These are phyloP conservation scores for Daedaleopsis nitida DNA, from an alignment of 768 basidiomycete species.

Conservation along the genomic window DNA sequence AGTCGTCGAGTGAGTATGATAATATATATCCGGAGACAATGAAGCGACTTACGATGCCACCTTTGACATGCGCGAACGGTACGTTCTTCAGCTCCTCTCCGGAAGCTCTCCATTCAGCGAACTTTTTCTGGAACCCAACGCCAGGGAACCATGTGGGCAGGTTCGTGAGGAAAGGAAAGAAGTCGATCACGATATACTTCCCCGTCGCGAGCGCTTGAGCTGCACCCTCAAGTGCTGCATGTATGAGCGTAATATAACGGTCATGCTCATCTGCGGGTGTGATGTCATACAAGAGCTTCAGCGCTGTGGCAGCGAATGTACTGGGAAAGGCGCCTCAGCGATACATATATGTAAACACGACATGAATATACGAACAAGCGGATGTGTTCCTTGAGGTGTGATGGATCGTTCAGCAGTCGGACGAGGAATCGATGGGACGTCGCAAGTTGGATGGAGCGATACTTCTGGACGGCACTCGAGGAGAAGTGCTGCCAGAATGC, in stretches of 20 bases:
- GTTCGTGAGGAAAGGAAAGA: neutral
- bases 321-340: too few relatives aligned
- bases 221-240: neutral
- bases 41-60: neutral
- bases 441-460: conserved; percentile 3
- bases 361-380: neutral
- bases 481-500: conserved; percentile 25
- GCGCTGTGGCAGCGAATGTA: too few relatives aligned
- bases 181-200: neutral
- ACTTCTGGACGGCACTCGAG: neutral
- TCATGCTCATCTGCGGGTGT: neutral
- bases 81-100: neutral
- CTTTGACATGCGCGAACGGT: neutral
- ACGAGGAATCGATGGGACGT: neutral
- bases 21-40: neutral
- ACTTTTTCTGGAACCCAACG: neutral
- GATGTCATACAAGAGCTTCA: neutral
- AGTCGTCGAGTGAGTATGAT: neutral
- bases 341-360: neutral
- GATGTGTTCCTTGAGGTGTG: neutral
- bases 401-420: neutral
- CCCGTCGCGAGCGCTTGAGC: neutral
- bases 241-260: neutral
- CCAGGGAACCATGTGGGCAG: neutral
- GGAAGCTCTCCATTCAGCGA: neutral